Conservation (phyloP, 2,329 filamentous ascomycete species). For the Stenocarpella maydis region DNA sequence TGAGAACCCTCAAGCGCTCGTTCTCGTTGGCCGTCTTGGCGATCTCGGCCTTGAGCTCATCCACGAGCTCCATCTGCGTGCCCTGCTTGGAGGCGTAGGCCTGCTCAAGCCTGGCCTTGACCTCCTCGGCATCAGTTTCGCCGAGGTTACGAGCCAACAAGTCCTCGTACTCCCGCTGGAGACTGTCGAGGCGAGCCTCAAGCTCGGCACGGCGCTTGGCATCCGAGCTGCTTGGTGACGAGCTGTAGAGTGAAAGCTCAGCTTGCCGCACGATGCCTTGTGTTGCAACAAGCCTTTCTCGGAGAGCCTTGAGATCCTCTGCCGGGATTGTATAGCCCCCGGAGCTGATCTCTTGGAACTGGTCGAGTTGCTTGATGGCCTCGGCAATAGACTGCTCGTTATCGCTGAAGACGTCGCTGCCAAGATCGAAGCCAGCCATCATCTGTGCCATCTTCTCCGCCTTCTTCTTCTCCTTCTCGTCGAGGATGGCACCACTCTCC, state of each 20-base stretch:
- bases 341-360: conserved; percentile 77
- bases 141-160: conserved; percentile 81
- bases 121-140: conserved; percentile 81
- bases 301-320: conserved; percentile 81
- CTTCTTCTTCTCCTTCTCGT: conserved; percentile 99
- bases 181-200: conserved; percentile 74
- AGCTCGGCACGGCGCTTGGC: conserved; percentile 77
- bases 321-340: conserved; percentile 81
- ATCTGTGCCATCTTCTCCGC: conserved; percentile 99
- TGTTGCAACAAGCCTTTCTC: conserved; percentile 82
- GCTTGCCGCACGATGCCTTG: conserved; percentile 93
- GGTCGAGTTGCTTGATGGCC: conserved; percentile 84
- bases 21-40: conserved; percentile 83
- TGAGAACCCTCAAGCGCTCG: conserved; percentile 77
- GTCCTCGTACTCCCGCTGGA: conserved; percentile 86
- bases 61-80: conserved; percentile 74
- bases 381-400: conserved; percentile 87
- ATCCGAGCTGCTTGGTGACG: conserved; percentile 69
- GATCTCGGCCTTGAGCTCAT: conserved; percentile 80
- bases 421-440: conserved; percentile 98
- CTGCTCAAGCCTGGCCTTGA: conserved; percentile 81
- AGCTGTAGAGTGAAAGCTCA: conserved; percentile 82
- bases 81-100: conserved; percentile 80
- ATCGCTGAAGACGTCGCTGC: conserved; percentile 90
- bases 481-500: conserved; percentile 86